Evolutionary conservation across 345 rosid species (phyloP), one percentile per base, ranked within the genome.

Genomic region (Limnanthes douglasii): DNA sequence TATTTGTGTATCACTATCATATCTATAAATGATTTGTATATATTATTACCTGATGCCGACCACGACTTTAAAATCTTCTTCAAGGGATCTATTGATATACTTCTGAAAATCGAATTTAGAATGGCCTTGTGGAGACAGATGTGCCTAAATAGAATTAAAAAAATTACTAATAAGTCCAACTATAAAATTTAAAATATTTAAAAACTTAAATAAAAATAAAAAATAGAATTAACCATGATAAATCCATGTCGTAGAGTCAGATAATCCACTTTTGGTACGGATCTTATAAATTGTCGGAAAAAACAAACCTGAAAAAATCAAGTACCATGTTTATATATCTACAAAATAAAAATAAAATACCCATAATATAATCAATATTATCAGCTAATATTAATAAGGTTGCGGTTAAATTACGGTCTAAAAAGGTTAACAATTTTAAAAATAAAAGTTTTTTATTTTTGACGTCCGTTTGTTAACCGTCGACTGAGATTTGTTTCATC

Each of bases 231-330:
- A 45, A 90, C 98, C 85, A 46, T 77, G 35, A 90, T 80, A 51
- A 90, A 90, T 37, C 96, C 96, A 66, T 85, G 94, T 41, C 98
- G 53, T 6, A 90, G 54, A 12, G 98, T 70, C 64, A 90, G 45
- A 62, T 90, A 90, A 62, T 90, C 98, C 29, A 78, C 72, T 59
- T 75, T 90, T 28, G 83, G 72, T 16, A 90, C 88, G 5, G 98
- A 85, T 37, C 76, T 46, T 39, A 74, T 61, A 57, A 90, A 90
- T 48, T 90, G 98, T 37, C 96, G 70, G 42, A 78, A 85, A 69
- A 90, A 90, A 52, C 88, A 80, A 31, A 69, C 93, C 93, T 79
- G 69, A 18, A n/a, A 37, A 31, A 21, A 10, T 14, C 1, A n/a
- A 3, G 0, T 20, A 16, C 9, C 8, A 25, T 18, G 11, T 16